Conservation (phyloP, 495 filamentous ascomycete genomes). For the Trichoderma reesei region DNA sequence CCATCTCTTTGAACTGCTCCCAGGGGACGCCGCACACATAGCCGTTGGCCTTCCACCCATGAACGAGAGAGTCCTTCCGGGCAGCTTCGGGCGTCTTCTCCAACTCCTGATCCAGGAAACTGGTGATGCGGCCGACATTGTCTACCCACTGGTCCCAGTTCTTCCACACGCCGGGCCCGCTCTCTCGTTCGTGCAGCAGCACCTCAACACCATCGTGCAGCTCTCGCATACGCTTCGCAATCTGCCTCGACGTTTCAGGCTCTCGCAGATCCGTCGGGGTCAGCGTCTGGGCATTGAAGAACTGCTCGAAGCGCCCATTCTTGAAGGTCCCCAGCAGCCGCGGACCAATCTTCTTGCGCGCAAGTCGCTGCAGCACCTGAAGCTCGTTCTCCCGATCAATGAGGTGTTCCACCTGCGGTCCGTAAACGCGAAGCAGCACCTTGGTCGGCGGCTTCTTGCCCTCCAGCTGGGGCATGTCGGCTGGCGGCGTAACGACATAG, state of each 20-base stretch:
- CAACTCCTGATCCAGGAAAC: slow-evolving; percentile 59
- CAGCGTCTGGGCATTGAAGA: slow-evolving; percentile 70
- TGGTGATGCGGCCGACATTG: slow-evolving; percentile 65
- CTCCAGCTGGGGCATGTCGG: slow-evolving; percentile 34
- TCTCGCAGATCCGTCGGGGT: slow-evolving; percentile 67
- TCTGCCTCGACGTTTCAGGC: slow-evolving; percentile 77
- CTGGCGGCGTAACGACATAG: slow-evolving; percentile 81
- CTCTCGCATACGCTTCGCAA: slow-evolving; percentile 97
- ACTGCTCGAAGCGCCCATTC: slow-evolving; percentile 97
- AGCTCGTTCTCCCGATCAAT: slow-evolving; percentile 91
- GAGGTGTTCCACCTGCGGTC: slow-evolving; percentile 88
- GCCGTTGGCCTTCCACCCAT: slow-evolving; percentile 55
- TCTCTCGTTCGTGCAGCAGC: slow-evolving; percentile 61
- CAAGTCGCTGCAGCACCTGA: slow-evolving; percentile 73
- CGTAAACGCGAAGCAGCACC: slow-evolving; percentile 85
- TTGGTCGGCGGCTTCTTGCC: slow-evolving; percentile 45
- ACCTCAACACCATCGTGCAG: slow-evolving; percentile 90
- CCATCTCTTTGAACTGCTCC: slow-evolving; percentile 61
- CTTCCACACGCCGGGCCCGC: slow-evolving; percentile 71
- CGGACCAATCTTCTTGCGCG: slow-evolving; percentile 86
- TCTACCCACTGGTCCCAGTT: slow-evolving; percentile 96
- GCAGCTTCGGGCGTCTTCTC: slow-evolving; percentile 28
- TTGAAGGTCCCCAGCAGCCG: slow-evolving; percentile 85
- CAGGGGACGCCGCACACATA: slow-evolving; percentile 81
- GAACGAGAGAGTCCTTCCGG: background rate